Percentiles rank a stretch among this genome's conserved stretches.
Conservation (phyloP, 345 rosid genomes). For the Psidium friedrichsthalianum region DNA sequence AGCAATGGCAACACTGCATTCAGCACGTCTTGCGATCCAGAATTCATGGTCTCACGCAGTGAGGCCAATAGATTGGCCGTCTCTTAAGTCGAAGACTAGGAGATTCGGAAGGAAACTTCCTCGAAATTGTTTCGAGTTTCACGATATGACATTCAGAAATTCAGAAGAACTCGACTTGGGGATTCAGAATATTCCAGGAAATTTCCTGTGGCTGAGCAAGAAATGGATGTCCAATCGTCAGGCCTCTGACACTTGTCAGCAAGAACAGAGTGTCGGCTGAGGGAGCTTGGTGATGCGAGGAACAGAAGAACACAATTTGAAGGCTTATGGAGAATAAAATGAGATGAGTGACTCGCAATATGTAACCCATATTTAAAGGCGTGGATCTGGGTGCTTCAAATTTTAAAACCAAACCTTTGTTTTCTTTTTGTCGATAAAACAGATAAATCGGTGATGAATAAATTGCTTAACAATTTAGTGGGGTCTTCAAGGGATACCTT, state of each 20-base stretch:
- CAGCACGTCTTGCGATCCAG: constrained; percentile 14
- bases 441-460: no score
- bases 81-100: neutral
- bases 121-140: neutral
- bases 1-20: constrained; percentile 57
- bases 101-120: neutral
- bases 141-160: neutral
- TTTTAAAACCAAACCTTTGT: no score
- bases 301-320: neutral
- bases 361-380: no score
- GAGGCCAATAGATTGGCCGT: neutral
- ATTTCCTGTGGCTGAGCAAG: neutral
- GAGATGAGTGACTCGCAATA: neutral
- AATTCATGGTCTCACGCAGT: neutral
- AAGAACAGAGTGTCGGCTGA: neutral
- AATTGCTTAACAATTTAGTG: no score
- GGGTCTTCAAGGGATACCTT: no score
- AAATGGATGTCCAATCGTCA: neutral
- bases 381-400: no score
- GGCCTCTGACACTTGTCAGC: neutral
- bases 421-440: no score
- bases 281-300: neutral
- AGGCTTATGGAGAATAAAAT: neutral
- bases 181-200: neutral
- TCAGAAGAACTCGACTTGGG: neutral